Evolutionary conservation across 352 stramenopile genomes (phyloP).

Genomic region (Sclerospora graminicola): DNA sequence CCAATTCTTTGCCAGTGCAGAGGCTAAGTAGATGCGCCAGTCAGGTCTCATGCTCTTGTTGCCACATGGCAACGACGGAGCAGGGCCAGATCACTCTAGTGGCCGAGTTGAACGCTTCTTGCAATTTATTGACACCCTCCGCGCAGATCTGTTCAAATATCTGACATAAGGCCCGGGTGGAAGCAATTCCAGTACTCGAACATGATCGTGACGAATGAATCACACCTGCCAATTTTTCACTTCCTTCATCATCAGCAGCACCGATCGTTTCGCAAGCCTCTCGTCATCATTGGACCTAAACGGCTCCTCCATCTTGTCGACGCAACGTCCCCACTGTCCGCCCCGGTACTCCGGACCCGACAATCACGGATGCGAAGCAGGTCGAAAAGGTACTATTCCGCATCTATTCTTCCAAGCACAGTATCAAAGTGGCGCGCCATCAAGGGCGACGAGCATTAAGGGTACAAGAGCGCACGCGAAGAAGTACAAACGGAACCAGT

Average conservation of each 20-base stretch:
- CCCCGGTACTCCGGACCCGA: slow-evolving; percentile 54
- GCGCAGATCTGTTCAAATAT: slow-evolving; percentile 23
- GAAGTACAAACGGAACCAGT: too few relatives aligned
- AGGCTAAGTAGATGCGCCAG: slow-evolving; percentile 87
- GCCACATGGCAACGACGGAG: slow-evolving; percentile 83
- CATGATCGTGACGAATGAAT: slow-evolving; percentile 77
- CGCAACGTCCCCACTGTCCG: slow-evolving; percentile 51
- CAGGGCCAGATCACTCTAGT: slow-evolving; percentile 82
- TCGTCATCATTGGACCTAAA: slow-evolving; percentile 73
- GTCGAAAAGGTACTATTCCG: slow-evolving; percentile 70
- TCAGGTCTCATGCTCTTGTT: slow-evolving; percentile 76
- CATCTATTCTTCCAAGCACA: too few relatives aligned
- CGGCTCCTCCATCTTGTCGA: slow-evolving; percentile 61
- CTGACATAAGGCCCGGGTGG: slow-evolving; percentile 26
- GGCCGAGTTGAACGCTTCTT: slow-evolving; percentile 80
- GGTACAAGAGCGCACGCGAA: too few relatives aligned
- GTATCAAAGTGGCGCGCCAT: too few relatives aligned
- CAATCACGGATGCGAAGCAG: slow-evolving; percentile 29
- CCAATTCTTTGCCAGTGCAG: slow-evolving; percentile 75
- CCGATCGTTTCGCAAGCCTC: slow-evolving; percentile 61
- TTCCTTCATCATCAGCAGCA: slow-evolving; percentile 86
- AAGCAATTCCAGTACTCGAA: slow-evolving; percentile 62
- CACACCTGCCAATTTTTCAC: slow-evolving; percentile 95
- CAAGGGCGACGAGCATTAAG: too few relatives aligned
- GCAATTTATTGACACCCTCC: slow-evolving; percentile 69